Conservation (phyloP, 1,139 yeast species). For the Saccharomyces pastorianus region DNA sequence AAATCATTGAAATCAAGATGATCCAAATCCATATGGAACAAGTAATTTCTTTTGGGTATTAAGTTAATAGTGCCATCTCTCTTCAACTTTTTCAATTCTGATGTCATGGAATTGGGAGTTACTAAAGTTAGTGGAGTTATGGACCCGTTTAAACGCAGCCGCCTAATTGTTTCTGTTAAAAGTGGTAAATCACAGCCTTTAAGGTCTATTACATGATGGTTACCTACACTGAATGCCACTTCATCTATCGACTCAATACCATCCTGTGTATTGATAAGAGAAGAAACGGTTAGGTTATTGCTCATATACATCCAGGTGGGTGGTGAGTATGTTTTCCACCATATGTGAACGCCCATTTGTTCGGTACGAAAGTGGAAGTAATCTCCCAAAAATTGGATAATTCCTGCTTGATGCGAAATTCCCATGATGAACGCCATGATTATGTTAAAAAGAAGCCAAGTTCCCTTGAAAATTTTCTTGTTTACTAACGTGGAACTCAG, state of each 20-base stretch:
- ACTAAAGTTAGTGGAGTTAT: constrained; percentile 33
- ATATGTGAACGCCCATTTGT: constrained; percentile 40
- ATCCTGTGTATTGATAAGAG: constrained; percentile 20
- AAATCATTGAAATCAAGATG: constrained; percentile 49
- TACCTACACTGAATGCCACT: constrained; percentile 10
- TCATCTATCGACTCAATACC: constrained; percentile 16
- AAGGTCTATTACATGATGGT: constrained; percentile 33
- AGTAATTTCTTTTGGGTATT: not conserved
- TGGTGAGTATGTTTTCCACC: constrained; percentile 95
- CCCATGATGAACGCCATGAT: constrained; percentile 65
- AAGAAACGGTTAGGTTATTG: constrained; percentile 21
- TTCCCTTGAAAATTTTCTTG: constrained; percentile 21
- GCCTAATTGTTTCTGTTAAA: constrained; percentile 21
- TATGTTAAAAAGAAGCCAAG: constrained; percentile 63
- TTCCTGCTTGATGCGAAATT: constrained; percentile 81
- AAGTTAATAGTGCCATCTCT: not conserved
- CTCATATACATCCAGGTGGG: constrained; percentile 78
- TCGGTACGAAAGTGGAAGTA: constrained; percentile 27
- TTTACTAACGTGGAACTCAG: not conserved
- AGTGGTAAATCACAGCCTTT: constrained; percentile 31
- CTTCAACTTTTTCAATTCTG: constrained; percentile 16
- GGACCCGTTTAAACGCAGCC: constrained; percentile 8
- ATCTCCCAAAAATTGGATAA: constrained; percentile 50
- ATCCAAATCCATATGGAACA: constrained; percentile 31
- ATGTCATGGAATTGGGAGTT: constrained; percentile 43